Percentiles rank a stretch among this genome's conserved stretches.
phyloP scores from a whole-genome alignment of 768 basidiomycete genomes.

The Macrolepiota dolichaula region DNA sequence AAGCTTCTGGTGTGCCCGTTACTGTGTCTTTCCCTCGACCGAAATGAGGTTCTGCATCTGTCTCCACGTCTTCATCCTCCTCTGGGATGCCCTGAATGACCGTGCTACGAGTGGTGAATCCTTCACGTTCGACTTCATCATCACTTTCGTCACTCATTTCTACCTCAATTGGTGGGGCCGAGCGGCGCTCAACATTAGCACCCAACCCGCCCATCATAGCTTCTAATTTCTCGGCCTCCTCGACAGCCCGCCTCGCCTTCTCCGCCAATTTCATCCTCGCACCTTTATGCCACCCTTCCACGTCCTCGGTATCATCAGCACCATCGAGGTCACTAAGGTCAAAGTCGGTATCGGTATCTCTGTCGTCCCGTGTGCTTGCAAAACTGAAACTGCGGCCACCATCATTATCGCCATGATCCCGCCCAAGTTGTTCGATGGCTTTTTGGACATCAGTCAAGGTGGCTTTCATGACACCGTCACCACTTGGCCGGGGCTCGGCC shows the following conservation, averaged over 20 bases:
- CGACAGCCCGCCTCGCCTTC: slow-evolving; percentile 60
- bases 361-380: slow-evolving; percentile 58
- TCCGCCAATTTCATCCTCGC: slow-evolving; percentile 67
- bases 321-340: slow-evolving; percentile 46
- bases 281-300: slow-evolving; percentile 62
- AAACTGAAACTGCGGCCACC: slow-evolving; percentile 75
- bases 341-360: slow-evolving; percentile 53
- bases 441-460: slow-evolving; percentile 90
- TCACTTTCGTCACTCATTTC: slow-evolving; percentile 83
- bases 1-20: not conserved
- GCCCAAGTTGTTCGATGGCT: slow-evolving; percentile 84
- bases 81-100: slow-evolving; percentile 53
- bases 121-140: slow-evolving; percentile 46
- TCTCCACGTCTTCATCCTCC: slow-evolving; percentile 55
- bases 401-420: slow-evolving; percentile 43
- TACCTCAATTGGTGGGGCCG: slow-evolving; percentile 63
- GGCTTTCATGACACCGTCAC: slow-evolving; percentile 71
- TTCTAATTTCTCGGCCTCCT: slow-evolving; percentile 50
- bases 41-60: not conserved
- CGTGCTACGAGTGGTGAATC: slow-evolving; percentile 33
- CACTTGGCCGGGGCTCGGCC: slow-evolving; percentile 16
- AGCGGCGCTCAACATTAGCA: slow-evolving; percentile 19
- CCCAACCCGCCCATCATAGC: slow-evolving; percentile 31
- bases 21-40: not conserved
- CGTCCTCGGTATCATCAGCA: slow-evolving; percentile 30